Base-by-base conservation (phyloP, 352 stramenopile genomes). In the Thalassiosira exigua region DNA sequence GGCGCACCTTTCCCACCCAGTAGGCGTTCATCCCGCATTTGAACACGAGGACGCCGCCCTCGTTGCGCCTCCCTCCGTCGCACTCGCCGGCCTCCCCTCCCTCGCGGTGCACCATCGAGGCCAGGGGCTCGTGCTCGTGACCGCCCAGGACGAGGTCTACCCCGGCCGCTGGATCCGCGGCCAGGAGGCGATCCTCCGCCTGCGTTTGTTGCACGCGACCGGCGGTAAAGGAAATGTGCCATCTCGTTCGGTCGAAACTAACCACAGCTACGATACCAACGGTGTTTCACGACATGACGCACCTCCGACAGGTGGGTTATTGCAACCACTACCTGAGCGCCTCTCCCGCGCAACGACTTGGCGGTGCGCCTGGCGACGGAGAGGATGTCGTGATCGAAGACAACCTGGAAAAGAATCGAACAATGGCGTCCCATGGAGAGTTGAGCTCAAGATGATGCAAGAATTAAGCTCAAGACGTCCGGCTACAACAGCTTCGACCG, bases 61-160 rank as follows among this genome's bases (percentile, higher is more conserved):
- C 50, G 57, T 83, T 77, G 39, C 52, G 29, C 19, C 57, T 24
- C 46, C 48, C 19, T 22, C 12, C 39, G 7, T 42, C 33, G 32
- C 46, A 33, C 14, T 26, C 36, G 30, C 33, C 29, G 9, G 19
- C 27, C 24, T 9, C 14, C 5, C 44, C 21, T 26, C 12, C 44
- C 14, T 69, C 96, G 36, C 50, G 53, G 60, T 78, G 67, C 1
- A 90, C 77, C 51, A 95, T 94, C 53, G 95, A 62, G 44, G 94
- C 95, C 57, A 96, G 93, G 0, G 93, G 93, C 41, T 97, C 93
- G 72, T 98, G 95, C 71, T 98, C 95, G 74, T 98, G 95, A 9
- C 95, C 94, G 12, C 95, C 95, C 19, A 98, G 83, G 36, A 97
- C 90, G 44, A 97, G 59, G 56, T 96, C 86, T 30, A 96, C 95